Evolutionary conservation across 2,329 filamentous ascomycete species (phyloP), one percentile per base, ranked within the genome.

Genomic region (Verticillium alfalfae): DNA sequence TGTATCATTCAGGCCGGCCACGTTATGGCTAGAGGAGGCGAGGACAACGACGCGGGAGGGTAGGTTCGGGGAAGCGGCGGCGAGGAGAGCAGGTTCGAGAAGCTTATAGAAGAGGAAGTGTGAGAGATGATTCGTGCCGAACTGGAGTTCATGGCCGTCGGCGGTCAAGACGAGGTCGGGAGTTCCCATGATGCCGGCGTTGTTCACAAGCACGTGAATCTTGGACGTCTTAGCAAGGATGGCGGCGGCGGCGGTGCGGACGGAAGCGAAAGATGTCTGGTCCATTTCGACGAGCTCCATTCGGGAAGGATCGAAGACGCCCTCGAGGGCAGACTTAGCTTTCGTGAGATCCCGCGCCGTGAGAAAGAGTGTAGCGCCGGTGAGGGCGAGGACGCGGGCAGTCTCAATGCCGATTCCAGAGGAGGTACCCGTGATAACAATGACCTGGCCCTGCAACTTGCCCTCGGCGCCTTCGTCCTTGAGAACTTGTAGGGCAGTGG

Each of bases 91-190:
- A 0, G 70, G 71, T 71, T 80, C 75, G 54, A 82, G 67, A 26
- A 79, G 68, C 63, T 78, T 79, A 13, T 76, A 76, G 36, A 83
- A 71, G 2, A 82, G 70, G 57, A 78, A 82, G 65, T 80, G 80
- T 0, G 75, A 76, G 10, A 82, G 59, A 61, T 83, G 76, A 56
- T 81, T 81, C 3, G 74, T 75, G 0, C 72, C 76, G 58, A 82
- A 77, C 63, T 80, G 78, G 60, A 70, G 68, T 69, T 81, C 79
- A 56, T 77, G 71, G 1, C 79, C 79, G 2, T 80, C 77, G 6
- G 69, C 66, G 12, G 71, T 75, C 16, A 73, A 64, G 2, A 68
- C 70, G 3, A 69, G 70, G 54, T 72, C 73, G 4, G 74, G 70
- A 18, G 62, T 66, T 31, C 67, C 73, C 72, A 77, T 78, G 41